Conservation (phyloP, 345 rosid genomes). For the Populus nigra region DNA sequence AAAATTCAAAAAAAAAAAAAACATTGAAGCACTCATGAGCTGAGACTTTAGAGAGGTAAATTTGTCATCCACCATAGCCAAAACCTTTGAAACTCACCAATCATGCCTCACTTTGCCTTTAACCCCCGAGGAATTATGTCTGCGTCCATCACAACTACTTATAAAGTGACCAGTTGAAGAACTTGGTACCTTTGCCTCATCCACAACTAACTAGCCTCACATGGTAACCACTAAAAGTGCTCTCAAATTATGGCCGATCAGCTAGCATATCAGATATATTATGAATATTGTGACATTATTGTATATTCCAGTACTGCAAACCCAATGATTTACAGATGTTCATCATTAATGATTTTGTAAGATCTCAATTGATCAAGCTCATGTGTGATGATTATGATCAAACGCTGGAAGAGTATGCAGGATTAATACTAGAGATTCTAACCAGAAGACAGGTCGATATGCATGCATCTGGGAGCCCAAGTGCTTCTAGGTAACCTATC, state of each 20-base stretch:
- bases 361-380: conserved; percentile 3
- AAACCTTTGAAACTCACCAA: conserved; percentile 5
- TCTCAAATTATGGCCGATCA: background rate
- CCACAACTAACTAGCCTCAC: conserved; percentile 1
- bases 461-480: conserved; percentile 14
- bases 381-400: conserved; percentile 4
- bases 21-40: background rate
- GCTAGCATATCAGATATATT: background rate
- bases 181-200: conserved; percentile 19
- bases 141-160: background rate
- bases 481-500: conserved; percentile 19
- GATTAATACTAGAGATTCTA: background rate
- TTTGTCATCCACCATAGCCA: conserved; percentile 16
- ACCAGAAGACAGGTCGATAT: background rate
- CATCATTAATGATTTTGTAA: conserved; percentile 11
- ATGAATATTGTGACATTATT: background rate
- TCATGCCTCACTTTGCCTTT: conserved; percentile 6
- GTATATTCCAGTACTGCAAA: background rate
- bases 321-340: background rate
- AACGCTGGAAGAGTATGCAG: background rate
- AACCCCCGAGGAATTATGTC: background rate
- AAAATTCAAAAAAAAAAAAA: background rate
- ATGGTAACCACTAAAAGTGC: conserved; percentile 7
- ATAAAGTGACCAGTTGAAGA: background rate
- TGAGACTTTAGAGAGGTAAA: background rate